These are phyloP conservation scores for Luffa acutangula DNA, from an alignment of 306 rosid genomes.

Conservation along the genomic window DNA sequence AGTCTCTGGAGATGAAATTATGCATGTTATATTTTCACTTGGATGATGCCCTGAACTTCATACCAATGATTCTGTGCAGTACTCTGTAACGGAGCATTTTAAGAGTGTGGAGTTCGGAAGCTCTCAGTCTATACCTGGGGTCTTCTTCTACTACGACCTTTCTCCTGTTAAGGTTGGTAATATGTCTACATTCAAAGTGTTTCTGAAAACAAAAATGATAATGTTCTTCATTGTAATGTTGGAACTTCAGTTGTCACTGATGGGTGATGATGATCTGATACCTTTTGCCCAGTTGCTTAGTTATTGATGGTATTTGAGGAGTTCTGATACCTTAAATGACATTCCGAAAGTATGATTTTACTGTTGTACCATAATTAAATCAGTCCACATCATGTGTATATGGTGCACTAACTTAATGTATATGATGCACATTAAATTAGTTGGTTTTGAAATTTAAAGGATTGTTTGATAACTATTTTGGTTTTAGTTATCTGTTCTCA, in stretches of 20 bases:
- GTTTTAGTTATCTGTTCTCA: neutral
- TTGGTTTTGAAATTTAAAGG: neutral
- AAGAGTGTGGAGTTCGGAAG: conserved; percentile 47
- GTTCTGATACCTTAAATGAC: neutral
- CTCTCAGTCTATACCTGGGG: conserved; percentile 45
- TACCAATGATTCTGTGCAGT: conserved; percentile 36
- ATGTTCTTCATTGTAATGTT: neutral
- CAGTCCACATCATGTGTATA: neutral
- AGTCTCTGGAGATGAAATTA: conserved; percentile 7
- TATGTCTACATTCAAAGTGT: neutral
- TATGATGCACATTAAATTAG: neutral
- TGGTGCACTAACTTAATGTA: neutral
- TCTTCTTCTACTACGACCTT: conserved; percentile 71
- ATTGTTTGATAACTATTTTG: neutral
- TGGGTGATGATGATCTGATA: conserved; percentile 3
- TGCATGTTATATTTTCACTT: conserved; percentile 5
- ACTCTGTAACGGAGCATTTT: conserved; percentile 90
- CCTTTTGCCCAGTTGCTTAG: neutral
- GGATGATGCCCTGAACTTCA: conserved; percentile 14
- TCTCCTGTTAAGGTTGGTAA: conserved; percentile 75
- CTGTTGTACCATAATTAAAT: neutral
- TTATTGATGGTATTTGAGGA: neutral
- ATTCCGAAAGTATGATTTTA: neutral
- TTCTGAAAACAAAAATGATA: neutral
- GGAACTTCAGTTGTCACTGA: neutral